These are phyloP conservation scores for Neurospora intermedia DNA, from an alignment of 495 filamentous ascomycete species.

Conservation along the genomic window DNA sequence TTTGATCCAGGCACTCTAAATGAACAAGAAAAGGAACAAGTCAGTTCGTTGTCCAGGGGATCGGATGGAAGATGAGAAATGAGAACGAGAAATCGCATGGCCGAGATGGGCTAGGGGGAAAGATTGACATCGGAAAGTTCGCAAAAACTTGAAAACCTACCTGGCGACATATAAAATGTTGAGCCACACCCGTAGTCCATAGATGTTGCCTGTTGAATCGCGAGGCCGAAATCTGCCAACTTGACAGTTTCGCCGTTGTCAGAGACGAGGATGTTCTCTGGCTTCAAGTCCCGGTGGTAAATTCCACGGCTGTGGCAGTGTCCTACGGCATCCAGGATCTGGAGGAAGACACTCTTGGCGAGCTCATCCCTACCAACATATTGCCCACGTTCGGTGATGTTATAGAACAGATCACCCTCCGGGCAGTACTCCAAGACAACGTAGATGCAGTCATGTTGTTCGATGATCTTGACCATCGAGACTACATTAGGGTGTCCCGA, in stretches of 20 bases:
- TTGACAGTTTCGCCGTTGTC: constrained; percentile 82
- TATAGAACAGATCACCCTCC: constrained; percentile 92
- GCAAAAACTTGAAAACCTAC: constrained; percentile 42
- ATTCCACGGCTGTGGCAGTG: constrained; percentile 90
- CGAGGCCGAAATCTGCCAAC: constrained; percentile 94
- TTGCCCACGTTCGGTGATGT: constrained; percentile 87
- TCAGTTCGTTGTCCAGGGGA: constrained; percentile 14
- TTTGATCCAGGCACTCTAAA: constrained; percentile 86
- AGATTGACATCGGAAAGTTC: background rate
- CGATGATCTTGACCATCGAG: constrained; percentile 88
- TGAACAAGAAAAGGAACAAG: constrained; percentile 13
- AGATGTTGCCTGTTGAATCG: constrained; percentile 66
- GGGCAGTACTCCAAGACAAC: constrained; percentile 97
- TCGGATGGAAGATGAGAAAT: constrained; percentile 2
- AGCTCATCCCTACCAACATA: constrained; percentile 89
- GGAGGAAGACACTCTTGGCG: constrained; percentile 81
- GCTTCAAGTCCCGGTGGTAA: constrained; percentile 96
- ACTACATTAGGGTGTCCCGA: constrained; percentile 89
- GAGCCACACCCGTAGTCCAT: constrained; percentile 97
- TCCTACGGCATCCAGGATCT: constrained; percentile 94
- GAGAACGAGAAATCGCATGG: background rate
- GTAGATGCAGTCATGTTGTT: constrained; percentile 85
- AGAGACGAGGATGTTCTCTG: constrained; percentile 92
- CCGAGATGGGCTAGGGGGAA: background rate
- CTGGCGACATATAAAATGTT: constrained; percentile 99